Base-by-base conservation (phyloP, 116 monocot genomes). In the Cymodocea nodosa region DNA sequence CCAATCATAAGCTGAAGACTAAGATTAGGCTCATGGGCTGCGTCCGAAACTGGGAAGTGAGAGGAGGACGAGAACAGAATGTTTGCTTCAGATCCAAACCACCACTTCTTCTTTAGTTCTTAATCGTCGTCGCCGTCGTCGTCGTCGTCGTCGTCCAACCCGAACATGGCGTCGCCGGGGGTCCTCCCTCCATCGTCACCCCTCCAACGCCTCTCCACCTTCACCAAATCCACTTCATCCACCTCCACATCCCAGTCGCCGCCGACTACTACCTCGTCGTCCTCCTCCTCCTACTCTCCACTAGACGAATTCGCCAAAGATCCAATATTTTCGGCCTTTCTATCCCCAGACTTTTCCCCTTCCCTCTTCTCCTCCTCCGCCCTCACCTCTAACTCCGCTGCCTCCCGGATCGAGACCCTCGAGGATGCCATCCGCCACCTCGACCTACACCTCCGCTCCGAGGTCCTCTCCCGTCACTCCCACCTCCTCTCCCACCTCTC, bases 241-340 rank as follows among this genome's bases (percentile, higher is more conserved):
- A 6, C 69, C 24, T 13, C 89, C 23, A 78, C 85, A 59, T 70
- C 85, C 78, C 81, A 30, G 30, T 30, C 30, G 30, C 30, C 30
- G 30, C 30, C 30, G 30, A 30, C 30, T 30, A 30, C 30, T 30
- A 30, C 73, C 36, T 78, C 82, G 2, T 22, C 66, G 13, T 35
- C 24, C 34, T 67, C 18, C 36, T 61, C 69, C 52, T 11, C 69
- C 24, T 14, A 63, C 4, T 77, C 82, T 24, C 74, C 90, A 12
- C 71, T 90, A 20, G 80, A 83, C 7, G 35, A 81, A 52, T 82
- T 97, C 70, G 85, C 90, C 51, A 67, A 81, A 15, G 87, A 97
- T 68, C 95, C 90, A 11, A 67, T 97, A 53, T 83, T 97, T 85
- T 90, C 95, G 56, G 85, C 85, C n/a, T 97, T 97, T 78, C 85